These are phyloP conservation scores for Cornus florida DNA, from an alignment of 148 eudicot species.

Conservation along the genomic window DNA sequence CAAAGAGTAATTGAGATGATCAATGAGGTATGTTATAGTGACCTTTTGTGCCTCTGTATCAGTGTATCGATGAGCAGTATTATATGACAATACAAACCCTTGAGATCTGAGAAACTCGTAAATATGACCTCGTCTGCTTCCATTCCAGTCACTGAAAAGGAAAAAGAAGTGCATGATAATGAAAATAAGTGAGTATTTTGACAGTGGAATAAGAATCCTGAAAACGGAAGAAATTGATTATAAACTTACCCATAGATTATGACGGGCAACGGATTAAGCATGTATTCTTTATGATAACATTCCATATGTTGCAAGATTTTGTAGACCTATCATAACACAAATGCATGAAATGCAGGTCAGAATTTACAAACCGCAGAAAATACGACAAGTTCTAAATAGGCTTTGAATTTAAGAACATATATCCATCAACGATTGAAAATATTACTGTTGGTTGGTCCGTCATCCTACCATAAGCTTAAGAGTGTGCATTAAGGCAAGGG, in stretches of 20 bases:
- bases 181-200: not conserved
- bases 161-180: not conserved
- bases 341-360: not conserved
- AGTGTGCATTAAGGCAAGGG: no score
- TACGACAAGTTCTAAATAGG: not conserved
- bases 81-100: conserved; percentile 96
- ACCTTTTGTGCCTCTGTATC: conserved; percentile 98
- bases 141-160: conserved; percentile 87
- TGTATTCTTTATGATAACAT: conserved; percentile 84
- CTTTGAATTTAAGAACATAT: no score
- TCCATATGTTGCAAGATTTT: conserved; percentile 89
- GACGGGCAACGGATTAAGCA: conserved; percentile 74
- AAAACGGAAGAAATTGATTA: not conserved
- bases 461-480: no score
- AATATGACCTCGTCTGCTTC: conserved; percentile 96
- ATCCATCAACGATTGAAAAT: not conserved
- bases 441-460: no score
- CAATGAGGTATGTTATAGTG: not conserved
- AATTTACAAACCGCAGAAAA: not conserved
- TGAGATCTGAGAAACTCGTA: conserved; percentile 93
- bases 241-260: conserved; percentile 83
- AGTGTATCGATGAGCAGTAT: conserved; percentile 95
- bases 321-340: conserved; percentile 61
- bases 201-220: not conserved
- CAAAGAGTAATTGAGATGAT: not conserved